These are phyloP conservation scores for Imleria badia DNA, from an alignment of 768 basidiomycete genomes.

Conservation along the genomic window DNA sequence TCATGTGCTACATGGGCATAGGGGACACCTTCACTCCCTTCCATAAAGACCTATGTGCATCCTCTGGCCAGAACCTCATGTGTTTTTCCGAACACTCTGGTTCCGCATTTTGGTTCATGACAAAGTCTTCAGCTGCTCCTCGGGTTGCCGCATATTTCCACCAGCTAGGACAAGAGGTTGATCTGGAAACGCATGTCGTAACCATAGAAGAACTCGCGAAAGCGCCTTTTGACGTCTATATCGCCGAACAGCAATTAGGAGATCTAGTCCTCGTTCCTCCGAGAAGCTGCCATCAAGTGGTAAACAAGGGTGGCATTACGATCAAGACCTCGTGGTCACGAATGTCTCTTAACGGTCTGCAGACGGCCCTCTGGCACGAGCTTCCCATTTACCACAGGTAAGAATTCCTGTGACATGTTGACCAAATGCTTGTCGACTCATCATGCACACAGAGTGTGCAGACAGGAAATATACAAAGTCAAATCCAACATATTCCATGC, in stretches of 20 bases:
- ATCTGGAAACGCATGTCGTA: conserved; percentile 70
- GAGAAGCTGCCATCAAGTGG: conserved; percentile 79
- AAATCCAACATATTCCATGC: conserved; percentile 64
- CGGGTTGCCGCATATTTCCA: conserved; percentile 59
- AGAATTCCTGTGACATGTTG: conserved; percentile 1
- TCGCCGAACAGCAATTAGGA: conserved; percentile 71
- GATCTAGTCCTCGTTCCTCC: conserved; percentile 83
- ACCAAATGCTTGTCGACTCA: not conserved
- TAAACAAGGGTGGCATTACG: conserved; percentile 78
- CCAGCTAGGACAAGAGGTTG: conserved; percentile 45
- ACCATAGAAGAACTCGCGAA: conserved; percentile 60
- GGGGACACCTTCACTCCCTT: conserved; percentile 83
- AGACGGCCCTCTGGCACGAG: conserved; percentile 64
- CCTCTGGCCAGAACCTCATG: conserved; percentile 87
- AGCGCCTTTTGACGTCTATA: conserved; percentile 68
- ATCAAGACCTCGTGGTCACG: conserved; percentile 86
- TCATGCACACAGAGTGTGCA: conserved; percentile 60
- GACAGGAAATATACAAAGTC: conserved; percentile 73
- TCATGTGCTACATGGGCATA: conserved; percentile 84
- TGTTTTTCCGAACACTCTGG: conserved; percentile 71
- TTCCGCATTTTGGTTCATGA: conserved; percentile 88
- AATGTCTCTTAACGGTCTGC: conserved; percentile 68
- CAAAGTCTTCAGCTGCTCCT: conserved; percentile 55
- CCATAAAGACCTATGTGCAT: conserved; percentile 84
- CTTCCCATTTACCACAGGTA: conserved; percentile 80